Conservation (phyloP, 1,284 basidiomycete genomes). For the Baeospora myosura region DNA sequence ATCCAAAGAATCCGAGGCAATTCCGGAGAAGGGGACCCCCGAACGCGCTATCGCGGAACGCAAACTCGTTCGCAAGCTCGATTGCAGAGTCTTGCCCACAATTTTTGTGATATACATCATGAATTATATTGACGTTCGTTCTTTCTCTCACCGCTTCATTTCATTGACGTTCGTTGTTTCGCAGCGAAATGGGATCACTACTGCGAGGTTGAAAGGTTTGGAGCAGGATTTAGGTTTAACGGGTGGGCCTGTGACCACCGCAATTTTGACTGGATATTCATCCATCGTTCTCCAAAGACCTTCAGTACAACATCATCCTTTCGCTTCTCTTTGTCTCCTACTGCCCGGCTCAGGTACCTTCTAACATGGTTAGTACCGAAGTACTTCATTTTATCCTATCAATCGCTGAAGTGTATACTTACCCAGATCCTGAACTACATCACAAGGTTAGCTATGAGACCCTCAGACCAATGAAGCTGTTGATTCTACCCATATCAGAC, state of each 20-base stretch:
- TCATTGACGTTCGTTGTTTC: not conserved
- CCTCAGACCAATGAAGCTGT: not conserved
- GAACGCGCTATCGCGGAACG: conserved; percentile 27
- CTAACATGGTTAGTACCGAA: conserved; percentile 46
- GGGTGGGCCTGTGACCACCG: conserved; percentile 21
- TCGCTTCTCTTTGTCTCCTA: conserved; percentile 57
- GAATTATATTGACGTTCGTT: conserved; percentile 62
- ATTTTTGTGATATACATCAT: conserved; percentile 58
- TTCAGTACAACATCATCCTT: conserved; percentile 54
- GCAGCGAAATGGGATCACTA: conserved; percentile 54
- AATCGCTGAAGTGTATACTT: not conserved
- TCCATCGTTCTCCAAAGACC: conserved; percentile 7
- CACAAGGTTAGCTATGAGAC: conserved; percentile 28
- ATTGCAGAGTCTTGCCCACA: conserved; percentile 50
- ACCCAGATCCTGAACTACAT: conserved; percentile 46
- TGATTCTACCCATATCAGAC: conserved; percentile 28
- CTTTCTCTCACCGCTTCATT: conserved; percentile 1
- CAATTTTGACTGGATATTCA: not conserved
- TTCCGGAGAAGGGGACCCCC: conserved; percentile 11
- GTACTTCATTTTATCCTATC: not conserved
- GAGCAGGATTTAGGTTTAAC: conserved; percentile 47
- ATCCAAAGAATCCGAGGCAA: conserved; percentile 6
- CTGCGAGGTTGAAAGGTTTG: conserved; percentile 55
- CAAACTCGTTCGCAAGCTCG: conserved; percentile 46
- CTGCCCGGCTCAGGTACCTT: conserved; percentile 56